Evolutionary conservation across 192 early-diverging fungal species (phyloP), one percentile per base, ranked within the genome.

Genomic region (Backusella circina): DNA sequence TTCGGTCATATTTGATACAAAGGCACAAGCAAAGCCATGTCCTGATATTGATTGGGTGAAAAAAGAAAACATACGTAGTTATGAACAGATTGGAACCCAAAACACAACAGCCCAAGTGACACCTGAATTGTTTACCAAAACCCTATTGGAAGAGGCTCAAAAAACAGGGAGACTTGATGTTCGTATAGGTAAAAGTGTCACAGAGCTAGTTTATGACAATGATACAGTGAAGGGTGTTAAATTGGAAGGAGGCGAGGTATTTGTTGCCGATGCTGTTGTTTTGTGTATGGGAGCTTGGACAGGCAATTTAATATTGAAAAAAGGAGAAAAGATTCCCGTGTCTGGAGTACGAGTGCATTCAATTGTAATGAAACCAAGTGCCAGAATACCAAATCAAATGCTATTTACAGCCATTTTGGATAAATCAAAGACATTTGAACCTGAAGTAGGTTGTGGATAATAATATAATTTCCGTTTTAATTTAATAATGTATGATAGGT

Each of bases 251-350:
- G 74, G 81, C 31, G 67, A 39, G 28, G 70, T 33, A 28, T 47
- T 84, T 33, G 16, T 54, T 5, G 82, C 51, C 4, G 84, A 86
- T 61, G 67, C 67, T 30, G 77, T 84, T 18, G 74, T 86, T 16
- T 38, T 86, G 18, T 80, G 80, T 10, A 80, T 86, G 77, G 85
- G 85, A 21, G 85, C 85, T 23, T 86, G 85, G 85, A 76, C 74
- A 37, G 78, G 71, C 6, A 38, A 36, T 16, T 71, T 79, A 5
- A 23, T 44, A 10, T 64, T 77, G 44, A 47, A 47, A 5, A 77
- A 67, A 73, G 65, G 77, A 37, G 32, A 67, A 47, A 57, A 37
- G n/a, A 75, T 85, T 71, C 79, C 80, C 0, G 72, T 85, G 15
- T 74, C 71, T 5, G 81, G 73, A 13, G 71, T 79, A 50, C 72